Evolutionary conservation across 805 yeast genomes (phyloP), one percentile per base, ranked within the genome.

Genomic region (Candida jianshihensis): DNA sequence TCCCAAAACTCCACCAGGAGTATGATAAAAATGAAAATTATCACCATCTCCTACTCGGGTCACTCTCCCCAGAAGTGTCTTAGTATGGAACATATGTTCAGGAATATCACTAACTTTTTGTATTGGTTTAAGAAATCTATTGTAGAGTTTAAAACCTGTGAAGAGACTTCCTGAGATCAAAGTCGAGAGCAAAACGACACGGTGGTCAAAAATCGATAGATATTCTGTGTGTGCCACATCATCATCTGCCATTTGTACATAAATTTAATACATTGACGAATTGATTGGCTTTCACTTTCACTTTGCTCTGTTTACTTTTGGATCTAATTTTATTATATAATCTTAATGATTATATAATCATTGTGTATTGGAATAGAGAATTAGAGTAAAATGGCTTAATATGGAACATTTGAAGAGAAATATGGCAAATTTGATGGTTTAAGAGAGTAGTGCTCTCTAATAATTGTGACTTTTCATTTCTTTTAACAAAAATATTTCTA

Each of bases 41-140:
- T 92, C 98, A 13, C 95, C 96, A 57, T 89, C 97, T 0, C 96
- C 96, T 0, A 89, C 97, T 2, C 92, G 67, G 0, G 95, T 83
- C 4, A 89, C 96, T 41, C 69, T 69, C 1, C 97, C 97, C 26
- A 65, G 63, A 5, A 79, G 43, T 49, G 71, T 69, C 22, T 69
- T 57, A 11, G 54, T 60, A 13, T 68, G 63, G 40, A 75, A 69
- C 28, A 60, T 58, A 3, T 48, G 35, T 14, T 52, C 48, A 2
- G 86, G 85, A n/a, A 81, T 67, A 17, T 68, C 68, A 11, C 54
- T 40, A 0, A 74, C 71, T 14, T 63, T 64, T 11, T 73, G 66
- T 24, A 75, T 65, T 36, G 84, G 70, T 32, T 63, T 59, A n/a
- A 81, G 48, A 40, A 59, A 66, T 29, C 64, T 46, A 16, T 63